Evolutionary conservation across 2,329 filamentous ascomycete species (phyloP).

Genomic region (Calonectria pteridis): DNA sequence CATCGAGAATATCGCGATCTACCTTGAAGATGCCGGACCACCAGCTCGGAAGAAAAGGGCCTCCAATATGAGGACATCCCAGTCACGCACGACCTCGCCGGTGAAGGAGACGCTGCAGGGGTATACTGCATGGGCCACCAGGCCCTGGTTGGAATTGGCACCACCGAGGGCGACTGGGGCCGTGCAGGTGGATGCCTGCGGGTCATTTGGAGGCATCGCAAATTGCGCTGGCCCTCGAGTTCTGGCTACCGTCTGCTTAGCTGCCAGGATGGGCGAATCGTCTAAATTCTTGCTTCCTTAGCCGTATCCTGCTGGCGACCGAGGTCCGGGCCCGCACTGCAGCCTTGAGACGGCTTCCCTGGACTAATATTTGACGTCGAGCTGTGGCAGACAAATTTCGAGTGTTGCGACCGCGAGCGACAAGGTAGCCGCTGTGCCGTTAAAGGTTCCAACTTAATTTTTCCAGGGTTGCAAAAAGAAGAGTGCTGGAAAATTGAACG

Average conservation of each 20-base stretch:
- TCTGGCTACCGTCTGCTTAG: conserved; percentile 5
- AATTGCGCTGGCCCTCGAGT: conserved; percentile 39
- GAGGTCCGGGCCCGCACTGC: not conserved
- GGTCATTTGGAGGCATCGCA: conserved; percentile 36
- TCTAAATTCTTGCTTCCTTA: conserved; percentile 1
- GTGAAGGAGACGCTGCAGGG: conserved; percentile 22
- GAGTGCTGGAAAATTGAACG: conserved; percentile 3
- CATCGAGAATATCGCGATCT: conserved; percentile 19
- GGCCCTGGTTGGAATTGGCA: conserved; percentile 14
- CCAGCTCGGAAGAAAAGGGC: not conserved
- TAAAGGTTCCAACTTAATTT: conserved; percentile 5
- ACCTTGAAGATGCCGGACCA: conserved; percentile 11
- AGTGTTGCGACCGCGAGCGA: conserved; percentile 18
- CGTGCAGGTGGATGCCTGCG: conserved; percentile 38
- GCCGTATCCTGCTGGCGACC: not conserved
- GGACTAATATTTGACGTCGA: not conserved
- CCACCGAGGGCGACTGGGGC: conserved; percentile 13
- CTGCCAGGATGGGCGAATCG: conserved; percentile 13
- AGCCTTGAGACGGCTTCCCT: not conserved
- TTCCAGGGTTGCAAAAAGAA: not conserved
- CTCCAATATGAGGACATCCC: conserved; percentile 7
- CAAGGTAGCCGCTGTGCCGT: not conserved
- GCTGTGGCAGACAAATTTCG: conserved; percentile 26
- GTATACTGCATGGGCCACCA: conserved; percentile 4
- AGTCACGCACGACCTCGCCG: conserved; percentile 19